Evolutionary conservation across 352 stramenopile species (phyloP).

Genomic region (Globisporangium okanoganense): DNA sequence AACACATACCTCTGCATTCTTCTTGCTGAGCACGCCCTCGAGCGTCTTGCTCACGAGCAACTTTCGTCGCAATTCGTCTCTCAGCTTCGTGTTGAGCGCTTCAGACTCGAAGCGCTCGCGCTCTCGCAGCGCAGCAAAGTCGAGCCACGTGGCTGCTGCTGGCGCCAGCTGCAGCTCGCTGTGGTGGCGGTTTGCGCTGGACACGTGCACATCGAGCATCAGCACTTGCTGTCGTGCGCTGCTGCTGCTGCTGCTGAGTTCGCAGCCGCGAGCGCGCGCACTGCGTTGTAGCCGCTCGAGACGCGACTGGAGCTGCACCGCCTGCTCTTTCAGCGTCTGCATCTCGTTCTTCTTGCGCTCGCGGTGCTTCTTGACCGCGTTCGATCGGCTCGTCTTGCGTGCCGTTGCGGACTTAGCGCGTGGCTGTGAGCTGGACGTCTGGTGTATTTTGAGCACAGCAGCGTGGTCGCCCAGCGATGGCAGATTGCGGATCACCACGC

Average conservation of each 20-base stretch:
- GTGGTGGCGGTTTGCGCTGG: not conserved
- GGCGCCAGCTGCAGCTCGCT: not conserved
- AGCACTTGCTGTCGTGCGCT: not conserved
- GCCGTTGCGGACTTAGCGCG: not conserved
- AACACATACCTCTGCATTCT: not conserved
- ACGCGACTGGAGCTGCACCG: not conserved
- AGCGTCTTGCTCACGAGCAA: not conserved
- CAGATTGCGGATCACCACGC: constrained; percentile 6
- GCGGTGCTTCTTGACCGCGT: not conserved
- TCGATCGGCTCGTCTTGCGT: not conserved
- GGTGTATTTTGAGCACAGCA: not conserved
- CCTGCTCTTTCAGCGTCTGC: not conserved
- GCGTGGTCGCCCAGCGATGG: not conserved
- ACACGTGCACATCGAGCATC: too few species aligned
- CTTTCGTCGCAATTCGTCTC: not conserved
- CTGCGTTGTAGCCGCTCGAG: not conserved
- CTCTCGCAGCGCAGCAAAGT: constrained; percentile 3
- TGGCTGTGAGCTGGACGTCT: too few species aligned
- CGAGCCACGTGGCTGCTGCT: not conserved
- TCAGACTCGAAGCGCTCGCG: not conserved
- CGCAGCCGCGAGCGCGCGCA: not conserved
- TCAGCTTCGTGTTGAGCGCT: constrained; percentile 5
- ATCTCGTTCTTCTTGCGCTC: constrained; percentile 8
- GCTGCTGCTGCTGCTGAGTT: not conserved
- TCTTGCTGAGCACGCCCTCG: not conserved